Base-by-base conservation (phyloP, 169 alveolate genomes). In the Theileria sp. region DNA sequence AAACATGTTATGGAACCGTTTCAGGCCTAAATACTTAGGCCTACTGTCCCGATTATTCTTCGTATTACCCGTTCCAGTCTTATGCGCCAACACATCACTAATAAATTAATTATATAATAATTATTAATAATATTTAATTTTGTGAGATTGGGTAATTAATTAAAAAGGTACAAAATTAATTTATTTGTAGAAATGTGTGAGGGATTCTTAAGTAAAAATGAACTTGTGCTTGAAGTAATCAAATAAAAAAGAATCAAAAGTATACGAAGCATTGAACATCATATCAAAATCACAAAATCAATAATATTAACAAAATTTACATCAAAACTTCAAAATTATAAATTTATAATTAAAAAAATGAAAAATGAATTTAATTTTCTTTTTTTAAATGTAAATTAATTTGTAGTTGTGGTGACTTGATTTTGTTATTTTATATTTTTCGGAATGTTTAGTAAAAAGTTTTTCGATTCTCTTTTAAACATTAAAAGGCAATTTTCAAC, bases 41-140 rank as follows among this genome's bases (percentile, higher is more conserved):
- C 88, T 84, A 38, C 94, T 81, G 77, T 93, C 97, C 51, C 97
- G 75, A n/a, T 95, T 95, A 88, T 93, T 93, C 81, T 86, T 88
- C n/a, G 95, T 92, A 70, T 93, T 87, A 17, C 96, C 96, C n/a
- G 93, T 94, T 15, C 97, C 97, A 49, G 92, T 89, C 66, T 93
- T 93, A 38, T 92, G 92, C 2, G 97, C 97, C 56, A 67, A 69
- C 32, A 90, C 19, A 32, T 34, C 50, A 66, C 70, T 70, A 28
- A 81, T 61, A 32, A 32, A 32, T 32, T 32, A 32, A 32, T 32
- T 32, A 32, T 3, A 3, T 5, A 32, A 32, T 32, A 3, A 32
- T 32, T 32, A 32, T 32, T 32, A 32, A 3, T 32, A 32, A 32
- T 32, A n/a, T n/a, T n/a, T n/a, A 32, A 32, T 32, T 3, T 32